These are phyloP conservation scores for Clavispora carvajalis DNA, from an alignment of 805 yeast species.

Conservation along the genomic window DNA sequence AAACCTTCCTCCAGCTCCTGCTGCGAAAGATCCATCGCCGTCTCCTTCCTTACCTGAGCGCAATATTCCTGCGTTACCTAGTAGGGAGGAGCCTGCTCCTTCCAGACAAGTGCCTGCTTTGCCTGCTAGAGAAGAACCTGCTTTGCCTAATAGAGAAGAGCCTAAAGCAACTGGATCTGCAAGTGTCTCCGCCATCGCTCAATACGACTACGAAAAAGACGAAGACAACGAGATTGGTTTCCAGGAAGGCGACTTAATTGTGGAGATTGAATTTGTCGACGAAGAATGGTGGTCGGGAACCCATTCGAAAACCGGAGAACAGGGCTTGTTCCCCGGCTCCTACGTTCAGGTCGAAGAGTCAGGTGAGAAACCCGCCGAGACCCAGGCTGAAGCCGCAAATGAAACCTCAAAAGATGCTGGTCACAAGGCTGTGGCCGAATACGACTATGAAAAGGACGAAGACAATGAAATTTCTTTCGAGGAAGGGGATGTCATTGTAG, in stretches of 20 bases:
- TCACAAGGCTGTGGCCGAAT: conserved; percentile 58
- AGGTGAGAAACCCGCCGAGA: conserved; percentile 9
- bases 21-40: conserved; percentile 13
- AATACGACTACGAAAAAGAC: conserved; percentile 71
- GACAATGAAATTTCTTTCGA: conserved; percentile 83
- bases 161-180: conserved; percentile 5
- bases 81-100: conserved; percentile 7
- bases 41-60: conserved; percentile 12
- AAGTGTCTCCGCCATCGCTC: conserved; percentile 59
- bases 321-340: conserved; percentile 54
- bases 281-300: conserved; percentile 67
- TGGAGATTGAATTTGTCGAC: conserved; percentile 64
- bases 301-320: conserved; percentile 38
- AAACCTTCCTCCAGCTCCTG: conserved; percentile 17
- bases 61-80: conserved; percentile 9
- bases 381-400: conserved; percentile 13
- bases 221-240: conserved; percentile 74
- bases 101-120: too few species aligned
- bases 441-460: conserved; percentile 85
- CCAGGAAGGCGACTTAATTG: conserved; percentile 59
- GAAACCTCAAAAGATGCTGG: conserved; percentile 14
- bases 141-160: neutral
- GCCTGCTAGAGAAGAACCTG: conserved; percentile 10
- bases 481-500: conserved; percentile 76
- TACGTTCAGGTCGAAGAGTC: conserved; percentile 39